These are phyloP conservation scores for Talaromyces funiculosus DNA, from an alignment of 2,329 filamentous ascomycete genomes.

Conservation along the genomic window DNA sequence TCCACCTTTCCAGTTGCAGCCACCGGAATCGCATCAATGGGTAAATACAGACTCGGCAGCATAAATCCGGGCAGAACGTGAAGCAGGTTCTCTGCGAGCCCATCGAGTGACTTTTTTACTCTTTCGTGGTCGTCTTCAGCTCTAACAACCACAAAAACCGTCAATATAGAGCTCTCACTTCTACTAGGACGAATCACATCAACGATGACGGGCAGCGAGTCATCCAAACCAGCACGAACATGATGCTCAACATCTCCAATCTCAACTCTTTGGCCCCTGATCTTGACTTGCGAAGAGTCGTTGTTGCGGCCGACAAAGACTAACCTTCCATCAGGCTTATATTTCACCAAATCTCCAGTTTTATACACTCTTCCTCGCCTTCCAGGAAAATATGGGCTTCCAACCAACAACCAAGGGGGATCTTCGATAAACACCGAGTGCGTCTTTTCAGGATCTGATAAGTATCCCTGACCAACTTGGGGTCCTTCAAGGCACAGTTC, in stretches of 20 bases:
- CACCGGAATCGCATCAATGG: slow-evolving; percentile 18
- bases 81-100: not conserved
- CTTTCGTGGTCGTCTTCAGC: not conserved
- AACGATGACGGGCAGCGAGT: not conserved
- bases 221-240: not conserved
- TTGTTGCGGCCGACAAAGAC: slow-evolving; percentile 11
- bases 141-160: not conserved
- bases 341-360: slow-evolving; percentile 74
- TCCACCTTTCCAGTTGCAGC: slow-evolving; percentile 21
- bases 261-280: slow-evolving; percentile 12
- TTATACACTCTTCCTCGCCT: slow-evolving; percentile 60
- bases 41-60: slow-evolving; percentile 19
- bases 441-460: slow-evolving; percentile 70
- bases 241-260: slow-evolving; percentile 11
- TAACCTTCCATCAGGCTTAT: slow-evolving; percentile 8
- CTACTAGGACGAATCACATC: not conserved
- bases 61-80: slow-evolving; percentile 20
- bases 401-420: slow-evolving; percentile 55
- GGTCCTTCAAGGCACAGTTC: slow-evolving; percentile 79
- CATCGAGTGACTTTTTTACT: not conserved
- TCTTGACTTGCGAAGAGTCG: slow-evolving; percentile 12
- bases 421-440: slow-evolving; percentile 60
- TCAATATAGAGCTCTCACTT: not conserved
- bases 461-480: slow-evolving; percentile 77
- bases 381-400: not conserved